A percentile compares a stretch with the other conserved stretches of the same genome.
Conservation (phyloP, 2,329 filamentous ascomycete genomes). For the Ophiosphaerella narmari region DNA sequence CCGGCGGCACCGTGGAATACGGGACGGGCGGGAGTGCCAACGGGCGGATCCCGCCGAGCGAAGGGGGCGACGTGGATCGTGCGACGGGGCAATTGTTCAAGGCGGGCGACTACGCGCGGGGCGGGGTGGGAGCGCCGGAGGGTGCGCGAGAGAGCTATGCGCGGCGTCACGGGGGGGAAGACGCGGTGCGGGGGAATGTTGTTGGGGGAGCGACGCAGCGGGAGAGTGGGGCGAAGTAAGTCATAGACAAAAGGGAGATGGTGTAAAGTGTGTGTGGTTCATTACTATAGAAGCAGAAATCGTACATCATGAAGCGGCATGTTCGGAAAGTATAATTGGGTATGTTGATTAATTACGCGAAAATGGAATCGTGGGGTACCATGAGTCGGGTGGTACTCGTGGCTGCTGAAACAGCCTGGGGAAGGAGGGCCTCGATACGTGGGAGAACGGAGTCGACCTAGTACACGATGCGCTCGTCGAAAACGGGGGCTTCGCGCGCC, state of each 20-base stretch:
- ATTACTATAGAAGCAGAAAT: too few species aligned
- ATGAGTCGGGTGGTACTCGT: too few species aligned
- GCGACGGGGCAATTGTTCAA: constrained; percentile 52
- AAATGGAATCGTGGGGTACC: too few species aligned
- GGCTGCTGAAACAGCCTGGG: too few species aligned
- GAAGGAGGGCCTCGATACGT: too few species aligned
- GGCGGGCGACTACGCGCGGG: constrained; percentile 50
- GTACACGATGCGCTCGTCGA: constrained; percentile 44
- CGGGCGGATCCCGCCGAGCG: constrained; percentile 52
- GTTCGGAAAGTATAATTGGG: too few species aligned
- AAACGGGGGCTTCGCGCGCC: constrained; percentile 51
- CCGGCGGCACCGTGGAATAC: constrained; percentile 50
- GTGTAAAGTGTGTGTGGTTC: background rate
- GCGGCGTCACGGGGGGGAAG: constrained; percentile 46
- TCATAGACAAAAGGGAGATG: background rate
- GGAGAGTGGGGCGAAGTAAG: constrained; percentile 2
- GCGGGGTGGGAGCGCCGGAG: constrained; percentile 55
- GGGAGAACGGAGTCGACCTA: constrained; percentile 12
- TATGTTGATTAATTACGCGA: too few species aligned
- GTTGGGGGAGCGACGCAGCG: constrained; percentile 1
- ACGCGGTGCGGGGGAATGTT: constrained; percentile 47
- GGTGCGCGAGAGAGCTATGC: constrained; percentile 47
- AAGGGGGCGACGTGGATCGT: constrained; percentile 52
- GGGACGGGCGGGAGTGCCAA: constrained; percentile 53
- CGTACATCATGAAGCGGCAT: too few species aligned